A percentile compares a stretch with the other conserved stretches of the same genome.
phyloP scores from a whole-genome alignment of 768 basidiomycete genomes.

The Pulveroboletus sp. region DNA sequence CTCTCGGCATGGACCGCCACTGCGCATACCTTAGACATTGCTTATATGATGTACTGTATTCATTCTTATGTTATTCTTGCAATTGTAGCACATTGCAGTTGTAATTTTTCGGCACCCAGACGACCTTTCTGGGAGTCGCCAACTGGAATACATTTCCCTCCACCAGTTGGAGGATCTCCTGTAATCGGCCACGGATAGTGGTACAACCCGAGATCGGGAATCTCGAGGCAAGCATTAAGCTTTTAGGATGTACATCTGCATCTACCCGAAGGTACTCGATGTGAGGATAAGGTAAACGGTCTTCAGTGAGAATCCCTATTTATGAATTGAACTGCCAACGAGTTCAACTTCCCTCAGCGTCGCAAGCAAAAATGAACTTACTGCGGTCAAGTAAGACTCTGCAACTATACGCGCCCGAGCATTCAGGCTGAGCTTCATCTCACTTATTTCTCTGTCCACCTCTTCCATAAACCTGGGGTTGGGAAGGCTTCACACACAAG shows the following conservation, averaged over 20 bases:
- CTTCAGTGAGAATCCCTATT: constrained; percentile 2
- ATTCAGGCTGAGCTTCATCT: constrained; percentile 97
- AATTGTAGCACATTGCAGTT: constrained; percentile 9
- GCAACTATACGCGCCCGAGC: constrained; percentile 96
- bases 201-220: constrained; percentile 12
- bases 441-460: constrained; percentile 98
- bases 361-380: constrained; percentile 36
- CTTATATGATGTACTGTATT: constrained; percentile 16
- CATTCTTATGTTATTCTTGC: constrained; percentile 17
- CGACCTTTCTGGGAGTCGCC: constrained; percentile 4
- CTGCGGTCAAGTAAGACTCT: constrained; percentile 91
- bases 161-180: background rate
- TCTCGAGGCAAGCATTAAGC: constrained; percentile 5
- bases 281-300: constrained; percentile 10
- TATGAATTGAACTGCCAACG: constrained; percentile 24
- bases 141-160: constrained; percentile 3
- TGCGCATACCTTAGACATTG: constrained; percentile 19
- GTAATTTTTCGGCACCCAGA: constrained; percentile 6
- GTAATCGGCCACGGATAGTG: constrained; percentile 8
- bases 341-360: constrained; percentile 2
- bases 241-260: constrained; percentile 15
- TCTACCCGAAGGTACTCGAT: constrained; percentile 16
- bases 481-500: background rate
- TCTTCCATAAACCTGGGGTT: constrained; percentile 89
- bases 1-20: constrained; percentile 22